Base-by-base conservation (phyloP, 371 early-diverging fungal species). In the Circinella minor region DNA sequence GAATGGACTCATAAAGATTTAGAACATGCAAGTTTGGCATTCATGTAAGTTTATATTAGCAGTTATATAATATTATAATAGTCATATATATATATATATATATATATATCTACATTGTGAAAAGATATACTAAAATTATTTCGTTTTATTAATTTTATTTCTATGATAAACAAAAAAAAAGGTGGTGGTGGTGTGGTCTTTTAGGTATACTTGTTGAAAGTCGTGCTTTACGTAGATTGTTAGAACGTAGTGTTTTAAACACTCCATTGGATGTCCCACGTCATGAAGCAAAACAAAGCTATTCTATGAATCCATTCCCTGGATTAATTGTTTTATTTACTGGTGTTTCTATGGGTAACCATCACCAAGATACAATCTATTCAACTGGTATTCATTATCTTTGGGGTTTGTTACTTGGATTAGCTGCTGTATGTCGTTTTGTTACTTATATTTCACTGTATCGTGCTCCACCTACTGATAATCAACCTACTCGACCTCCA, bases 161-260 rank as follows among this genome's bases (percentile, higher is more conserved):
- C 27, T 27, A 27, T 27, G 27, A 27, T 27, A 27, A 27, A 27
- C 27, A 27, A 27, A 27, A 27, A 27, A 27, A 27, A 27, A 67
- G 67, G 67, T 86, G 86, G 88, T 89, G 89, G 87, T 86, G 87
- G 84, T 85, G 86, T 68, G 90, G 90, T 67, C 73, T 88, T 43
- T 72, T 86, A 38, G 87, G 89, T 10, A 81, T 87, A 3, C 74
- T 88, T 38, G 83, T 88, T 55, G 77, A 78, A 69, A 85, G 86
- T 10, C 81, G 86, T 61, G 79, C 82, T 49, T 61, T 89, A 61
- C 79, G 82, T 27, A 68, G 81, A 2, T 57, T 81, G 27, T 65
- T 84, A 20, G 77, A 80, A 43, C 75, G 80, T 10, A 46, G 68
- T 1, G 64, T 71, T 4, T 27, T 71, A 11, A 65, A 70, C 10